Conservation (phyloP, 1,284 basidiomycete species). For the Termitomyces sp. region DNA sequence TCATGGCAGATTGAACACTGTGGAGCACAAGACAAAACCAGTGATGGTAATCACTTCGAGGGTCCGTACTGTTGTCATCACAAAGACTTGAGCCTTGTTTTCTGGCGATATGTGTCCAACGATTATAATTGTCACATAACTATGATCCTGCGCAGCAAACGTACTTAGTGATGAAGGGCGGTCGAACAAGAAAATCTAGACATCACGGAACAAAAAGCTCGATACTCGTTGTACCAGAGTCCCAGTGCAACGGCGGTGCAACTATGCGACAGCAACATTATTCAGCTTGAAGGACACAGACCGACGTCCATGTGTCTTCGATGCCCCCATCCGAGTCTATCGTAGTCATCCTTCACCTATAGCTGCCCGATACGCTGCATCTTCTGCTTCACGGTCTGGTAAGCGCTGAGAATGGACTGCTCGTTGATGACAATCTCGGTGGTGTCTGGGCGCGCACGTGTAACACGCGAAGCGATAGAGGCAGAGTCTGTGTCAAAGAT, state of each 20-base stretch:
- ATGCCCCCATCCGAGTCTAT: neutral
- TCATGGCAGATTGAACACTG: neutral
- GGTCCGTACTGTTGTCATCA: too few relatives aligned
- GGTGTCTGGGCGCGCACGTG: constrained; percentile 87
- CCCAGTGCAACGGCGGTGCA: neutral
- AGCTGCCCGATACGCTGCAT: constrained; percentile 54
- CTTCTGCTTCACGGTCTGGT: constrained; percentile 84
- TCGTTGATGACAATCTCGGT: constrained; percentile 99
- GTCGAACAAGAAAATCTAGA: neutral
- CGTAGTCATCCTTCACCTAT: constrained; percentile 18
- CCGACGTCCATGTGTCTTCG: neutral
- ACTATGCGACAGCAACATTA: neutral
- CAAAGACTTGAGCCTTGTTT: neutral
- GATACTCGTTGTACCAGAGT: neutral
- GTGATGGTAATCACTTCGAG: too few relatives aligned
- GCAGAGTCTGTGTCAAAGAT: constrained; percentile 96
- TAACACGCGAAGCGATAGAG: constrained; percentile 93
- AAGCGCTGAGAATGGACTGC: constrained; percentile 89
- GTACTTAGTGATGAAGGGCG: neutral
- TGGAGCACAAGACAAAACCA: too few relatives aligned
- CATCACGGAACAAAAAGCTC: neutral
- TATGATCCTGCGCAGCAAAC: neutral
- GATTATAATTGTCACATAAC: neutral
- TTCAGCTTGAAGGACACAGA: neutral
- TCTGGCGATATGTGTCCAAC: neutral